phyloP scores from a whole-genome alignment of 257 asterid genomes.

The Solanum rostratum region DNA sequence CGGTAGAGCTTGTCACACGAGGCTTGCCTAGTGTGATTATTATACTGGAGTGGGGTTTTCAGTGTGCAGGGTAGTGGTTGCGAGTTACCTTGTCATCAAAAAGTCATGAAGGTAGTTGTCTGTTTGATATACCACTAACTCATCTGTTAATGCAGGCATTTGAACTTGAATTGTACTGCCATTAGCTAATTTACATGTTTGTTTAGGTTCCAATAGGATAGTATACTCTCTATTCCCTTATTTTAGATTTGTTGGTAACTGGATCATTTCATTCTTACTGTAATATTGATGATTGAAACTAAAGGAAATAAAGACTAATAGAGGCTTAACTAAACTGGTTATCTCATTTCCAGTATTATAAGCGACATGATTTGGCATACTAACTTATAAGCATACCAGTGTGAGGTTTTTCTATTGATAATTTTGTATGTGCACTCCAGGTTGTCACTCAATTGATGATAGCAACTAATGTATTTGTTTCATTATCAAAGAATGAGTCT shows the following conservation, averaged over 20 bases:
- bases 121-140: background rate
- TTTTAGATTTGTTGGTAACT: background rate
- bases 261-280: background rate
- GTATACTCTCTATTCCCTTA: background rate
- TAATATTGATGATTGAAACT: background rate
- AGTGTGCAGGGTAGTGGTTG: background rate
- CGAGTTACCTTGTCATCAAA: background rate
- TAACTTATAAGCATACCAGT: background rate
- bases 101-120: background rate
- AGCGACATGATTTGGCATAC: background rate
- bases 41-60: too few relatives aligned
- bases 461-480: slow-evolving; percentile 18
- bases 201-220: background rate
- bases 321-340: background rate
- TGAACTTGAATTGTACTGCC: background rate
- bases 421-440: slow-evolving; percentile 17
- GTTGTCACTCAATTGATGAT: slow-evolving; percentile 42
- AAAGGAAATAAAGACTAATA: background rate
- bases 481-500: slow-evolving; percentile 3
- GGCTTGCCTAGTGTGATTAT: background rate
- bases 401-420: background rate
- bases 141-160: background rate
- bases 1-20: background rate
- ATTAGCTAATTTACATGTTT: background rate
- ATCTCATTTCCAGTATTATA: background rate